Conservation (phyloP, 192 early-diverging fungal genomes). For the Podila epigama region DNA sequence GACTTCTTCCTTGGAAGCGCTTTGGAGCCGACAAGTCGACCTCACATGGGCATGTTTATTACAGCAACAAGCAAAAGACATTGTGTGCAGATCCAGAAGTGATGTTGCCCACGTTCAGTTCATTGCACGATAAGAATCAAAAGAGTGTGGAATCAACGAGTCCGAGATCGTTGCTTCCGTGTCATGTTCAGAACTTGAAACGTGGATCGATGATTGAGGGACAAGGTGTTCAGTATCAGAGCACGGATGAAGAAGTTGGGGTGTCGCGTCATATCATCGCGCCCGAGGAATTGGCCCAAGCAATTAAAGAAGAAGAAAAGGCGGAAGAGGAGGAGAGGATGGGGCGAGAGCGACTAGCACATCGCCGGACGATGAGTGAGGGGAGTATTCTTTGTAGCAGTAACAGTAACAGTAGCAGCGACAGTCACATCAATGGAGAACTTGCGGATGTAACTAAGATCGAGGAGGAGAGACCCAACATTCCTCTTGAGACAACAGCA, state of each 20-base stretch:
- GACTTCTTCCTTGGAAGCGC: background rate
- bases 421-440: no score
- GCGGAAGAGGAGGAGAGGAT: background rate
- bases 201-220: no score
- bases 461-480: no score
- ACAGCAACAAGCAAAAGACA: background rate
- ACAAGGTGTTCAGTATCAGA: background rate
- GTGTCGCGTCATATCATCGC: constrained; percentile 23
- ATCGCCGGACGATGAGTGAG: background rate
- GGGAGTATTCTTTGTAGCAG: no score
- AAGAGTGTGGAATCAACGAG: no score
- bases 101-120: background rate
- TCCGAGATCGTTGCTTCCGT: no score
- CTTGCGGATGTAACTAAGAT: no score
- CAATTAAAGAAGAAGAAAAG: constrained; percentile 46
- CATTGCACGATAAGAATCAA: background rate
- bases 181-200: background rate
- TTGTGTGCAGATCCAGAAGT: constrained; percentile 6
- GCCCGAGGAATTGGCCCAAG: constrained; percentile 15
- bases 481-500: no score
- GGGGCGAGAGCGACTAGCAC: background rate
- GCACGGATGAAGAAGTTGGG: background rate
- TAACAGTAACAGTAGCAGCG: no score
- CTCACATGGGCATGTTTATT: background rate
- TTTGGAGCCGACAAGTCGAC: background rate